Percentiles rank a stretch among this genome's conserved stretches.
These are phyloP conservation scores for Gossypium lobatum DNA, from an alignment of 441 rosid species.

Conservation along the genomic window DNA sequence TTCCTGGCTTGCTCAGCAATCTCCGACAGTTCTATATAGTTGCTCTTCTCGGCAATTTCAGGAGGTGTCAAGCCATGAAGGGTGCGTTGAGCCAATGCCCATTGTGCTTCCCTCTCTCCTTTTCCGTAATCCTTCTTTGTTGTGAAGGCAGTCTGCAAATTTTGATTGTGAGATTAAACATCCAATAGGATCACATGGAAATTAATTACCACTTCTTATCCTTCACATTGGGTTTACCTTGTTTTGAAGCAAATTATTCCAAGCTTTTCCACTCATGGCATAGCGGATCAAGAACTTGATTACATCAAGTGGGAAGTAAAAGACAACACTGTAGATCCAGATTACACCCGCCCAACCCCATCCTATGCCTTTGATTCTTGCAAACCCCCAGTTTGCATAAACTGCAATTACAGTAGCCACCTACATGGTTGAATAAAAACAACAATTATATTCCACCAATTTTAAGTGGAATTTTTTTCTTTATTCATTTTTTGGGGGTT, in stretches of 20 bases:
- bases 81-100: conserved; percentile 71
- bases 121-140: conserved; percentile 67
- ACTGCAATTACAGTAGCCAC: conserved; percentile 57
- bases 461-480: not conserved
- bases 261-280: conserved; percentile 47
- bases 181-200: not conserved
- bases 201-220: not conserved
- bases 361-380: conserved; percentile 52
- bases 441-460: not conserved
- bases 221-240: conserved; percentile 27
- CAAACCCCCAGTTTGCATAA: conserved; percentile 52
- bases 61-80: conserved; percentile 61
- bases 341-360: conserved; percentile 79
- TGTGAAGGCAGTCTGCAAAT: conserved; percentile 53
- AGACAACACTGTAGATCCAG: conserved; percentile 52
- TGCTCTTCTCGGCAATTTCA: conserved; percentile 36
- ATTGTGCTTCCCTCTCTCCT: conserved; percentile 66
- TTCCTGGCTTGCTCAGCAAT: conserved; percentile 63
- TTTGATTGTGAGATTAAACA: not conserved
- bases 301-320: conserved; percentile 43
- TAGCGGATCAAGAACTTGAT: conserved; percentile 51
- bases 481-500: not conserved
- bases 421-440: conserved; percentile 18
- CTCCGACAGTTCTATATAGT: conserved; percentile 47
- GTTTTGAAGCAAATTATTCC: conserved; percentile 51